Evolutionary conservation across 1,139 yeast species (phyloP).

Genomic region (Magnusiomyces paraingens): DNA sequence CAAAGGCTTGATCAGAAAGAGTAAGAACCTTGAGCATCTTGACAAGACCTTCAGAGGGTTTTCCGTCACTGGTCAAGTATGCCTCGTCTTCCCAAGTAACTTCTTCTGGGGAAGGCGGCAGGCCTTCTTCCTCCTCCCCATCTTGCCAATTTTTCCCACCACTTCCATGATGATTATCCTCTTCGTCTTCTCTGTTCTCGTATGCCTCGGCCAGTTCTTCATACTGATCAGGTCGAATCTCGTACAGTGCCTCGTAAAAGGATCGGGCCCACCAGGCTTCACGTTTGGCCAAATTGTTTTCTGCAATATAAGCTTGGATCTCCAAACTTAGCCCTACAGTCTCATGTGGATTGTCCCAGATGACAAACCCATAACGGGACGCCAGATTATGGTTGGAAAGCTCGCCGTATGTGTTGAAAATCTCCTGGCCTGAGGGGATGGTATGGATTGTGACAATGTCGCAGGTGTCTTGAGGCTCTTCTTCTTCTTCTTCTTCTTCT

Average conservation of each 20-base stretch:
- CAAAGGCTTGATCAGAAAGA: constrained; percentile 23
- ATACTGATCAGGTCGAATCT: constrained; percentile 36
- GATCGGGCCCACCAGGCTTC: constrained; percentile 57
- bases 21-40: constrained; percentile 36
- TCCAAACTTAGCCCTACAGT: constrained; percentile 52
- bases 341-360: constrained; percentile 51
- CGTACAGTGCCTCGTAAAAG: constrained; percentile 40
- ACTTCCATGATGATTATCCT: constrained; percentile 20
- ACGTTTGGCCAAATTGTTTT: constrained; percentile 38
- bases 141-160: constrained; percentile 11
- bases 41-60: constrained; percentile 37
- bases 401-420: constrained; percentile 76
- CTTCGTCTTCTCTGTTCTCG: constrained; percentile 19
- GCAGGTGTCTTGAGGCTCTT: constrained; percentile 34
- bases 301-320: constrained; percentile 39
- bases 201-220: constrained; percentile 5
- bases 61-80: constrained; percentile 34
- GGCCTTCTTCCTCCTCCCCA: constrained; percentile 11
- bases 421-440: constrained; percentile 47
- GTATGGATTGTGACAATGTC: constrained; percentile 38
- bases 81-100: constrained; percentile 16
- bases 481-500: constrained; percentile 30
- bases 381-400: constrained; percentile 58
- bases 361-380: constrained; percentile 70
- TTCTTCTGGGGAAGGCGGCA: constrained; percentile 14